Evolutionary conservation across 2,329 filamentous ascomycete species (phyloP), one percentile per base, ranked within the genome.

Genomic region (Lecanosticta acicola): DNA sequence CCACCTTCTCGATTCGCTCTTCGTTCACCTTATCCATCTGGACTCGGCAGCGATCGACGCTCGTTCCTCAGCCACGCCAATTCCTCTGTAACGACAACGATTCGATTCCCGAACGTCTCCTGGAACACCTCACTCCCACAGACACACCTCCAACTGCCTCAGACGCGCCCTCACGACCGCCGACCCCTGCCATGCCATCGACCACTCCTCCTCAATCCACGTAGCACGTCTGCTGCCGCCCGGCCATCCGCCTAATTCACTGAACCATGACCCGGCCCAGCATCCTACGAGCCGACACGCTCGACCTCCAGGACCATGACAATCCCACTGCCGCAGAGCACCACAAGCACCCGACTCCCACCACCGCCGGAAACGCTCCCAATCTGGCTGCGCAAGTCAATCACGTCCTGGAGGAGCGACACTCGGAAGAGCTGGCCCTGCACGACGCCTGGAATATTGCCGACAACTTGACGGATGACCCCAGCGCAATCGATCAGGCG

Each of bases 301-400:
- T 96, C 70, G 93, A 97, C 71, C 81, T 97, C 42, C 93, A 97
- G 77, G 81, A 88, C 69, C 85, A 82, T 63, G 74, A 83, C 62
- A 76, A 84, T 48, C 88, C 89, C 26, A 93, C 90, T 37, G 87
- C 91, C 32, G 79, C 94, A 71, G 85, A 90, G 65, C 89, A 94
- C 67, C 73, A 77, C 13, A 74, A 74, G 56, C 78, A 79, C 61
- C 69, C 75, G 59, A 35, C 78, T 69, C 51, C 68, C 70, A 54
- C 71, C 77, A 4, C 35, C 5, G 34, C 36, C 50, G 68, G 76
- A 54, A 72, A 85, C 61, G 85, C 83, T 55, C 82, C 87, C 36
- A 90, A 96, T 65, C 90, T 97, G 69, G 85, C 88, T 57, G 82
- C 87, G 59, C 84, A 90, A 14, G 75, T 96, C 54, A 84, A 86